These are phyloP conservation scores for Leucocoprinus leucothites DNA, from an alignment of 768 basidiomycete species.

Conservation along the genomic window DNA sequence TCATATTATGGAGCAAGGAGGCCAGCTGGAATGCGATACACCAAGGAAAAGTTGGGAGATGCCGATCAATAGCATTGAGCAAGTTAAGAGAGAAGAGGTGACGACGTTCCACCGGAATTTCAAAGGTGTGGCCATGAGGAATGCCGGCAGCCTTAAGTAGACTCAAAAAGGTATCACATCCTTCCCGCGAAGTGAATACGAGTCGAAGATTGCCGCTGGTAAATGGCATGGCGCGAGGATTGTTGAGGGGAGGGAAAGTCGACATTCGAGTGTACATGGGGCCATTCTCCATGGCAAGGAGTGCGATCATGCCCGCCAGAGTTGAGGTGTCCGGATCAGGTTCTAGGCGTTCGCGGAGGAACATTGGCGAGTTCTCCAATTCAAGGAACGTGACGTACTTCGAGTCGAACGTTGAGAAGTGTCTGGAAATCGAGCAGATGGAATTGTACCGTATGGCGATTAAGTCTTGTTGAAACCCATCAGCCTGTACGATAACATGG, in stretches of 20 bases:
- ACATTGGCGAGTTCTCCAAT: conserved; percentile 32
- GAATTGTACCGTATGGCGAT: conserved; percentile 44
- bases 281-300: no score
- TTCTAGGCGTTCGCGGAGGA: conserved; percentile 5
- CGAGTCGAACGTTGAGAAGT: conserved; percentile 25
- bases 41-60: conserved; percentile 41
- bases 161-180: conserved; percentile 34
- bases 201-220: conserved; percentile 51
- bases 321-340: neutral
- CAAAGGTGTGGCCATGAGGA: conserved; percentile 28
- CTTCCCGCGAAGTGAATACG: conserved; percentile 32
- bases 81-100: conserved; percentile 39
- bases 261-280: conserved; percentile 7
- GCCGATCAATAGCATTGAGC: conserved; percentile 26
- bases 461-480: conserved; percentile 21
- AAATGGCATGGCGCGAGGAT: conserved; percentile 44
- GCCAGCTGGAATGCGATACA: conserved; percentile 61
- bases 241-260: conserved; percentile 19
- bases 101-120: conserved; percentile 37
- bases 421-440: conserved; percentile 35
- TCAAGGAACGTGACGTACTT: conserved; percentile 39
- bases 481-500: neutral
- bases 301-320: neutral
- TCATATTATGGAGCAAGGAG: conserved; percentile 33
- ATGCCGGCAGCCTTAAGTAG: conserved; percentile 38